A percentile compares a stretch with the other conserved stretches of the same genome.
Evolutionary conservation across 306 rosid species (phyloP).

Genomic region (Rubus idaeus): DNA sequence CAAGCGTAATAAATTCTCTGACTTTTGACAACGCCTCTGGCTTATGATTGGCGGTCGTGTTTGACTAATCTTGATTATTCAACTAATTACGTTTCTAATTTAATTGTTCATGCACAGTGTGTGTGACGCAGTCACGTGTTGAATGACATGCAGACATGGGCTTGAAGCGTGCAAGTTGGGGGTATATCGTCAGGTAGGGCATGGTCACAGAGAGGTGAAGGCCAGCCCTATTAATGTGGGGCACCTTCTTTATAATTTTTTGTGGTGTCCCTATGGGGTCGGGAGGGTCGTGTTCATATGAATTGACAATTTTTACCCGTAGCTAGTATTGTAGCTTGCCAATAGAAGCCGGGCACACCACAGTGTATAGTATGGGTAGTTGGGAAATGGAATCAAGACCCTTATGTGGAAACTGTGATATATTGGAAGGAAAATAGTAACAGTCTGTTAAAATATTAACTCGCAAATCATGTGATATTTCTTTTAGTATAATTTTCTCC

Average conservation of each 20-base stretch:
- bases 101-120: not conserved
- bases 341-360: not conserved
- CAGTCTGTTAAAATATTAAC: not conserved
- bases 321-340: not conserved
- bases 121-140: not conserved
- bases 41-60: not conserved
- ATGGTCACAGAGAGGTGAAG: not conserved
- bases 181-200: not conserved
- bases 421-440: not conserved
- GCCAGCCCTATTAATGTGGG: not conserved
- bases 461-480: not conserved
- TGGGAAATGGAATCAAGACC: not conserved
- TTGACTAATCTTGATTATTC: too few species aligned
- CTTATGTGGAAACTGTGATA: not conserved
- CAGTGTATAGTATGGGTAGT: not conserved
- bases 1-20: not conserved
- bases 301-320: not conserved
- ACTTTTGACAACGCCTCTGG: not conserved
- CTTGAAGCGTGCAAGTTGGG: not conserved
- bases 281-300: constrained; percentile 4
- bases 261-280: not conserved
- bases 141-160: not conserved
- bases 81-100: too few species aligned
- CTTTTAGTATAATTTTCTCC: too few species aligned
- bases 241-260: not conserved